Evolutionary conservation across 257 asterid species (phyloP).

Genomic region (Hygrophila difformis): DNA sequence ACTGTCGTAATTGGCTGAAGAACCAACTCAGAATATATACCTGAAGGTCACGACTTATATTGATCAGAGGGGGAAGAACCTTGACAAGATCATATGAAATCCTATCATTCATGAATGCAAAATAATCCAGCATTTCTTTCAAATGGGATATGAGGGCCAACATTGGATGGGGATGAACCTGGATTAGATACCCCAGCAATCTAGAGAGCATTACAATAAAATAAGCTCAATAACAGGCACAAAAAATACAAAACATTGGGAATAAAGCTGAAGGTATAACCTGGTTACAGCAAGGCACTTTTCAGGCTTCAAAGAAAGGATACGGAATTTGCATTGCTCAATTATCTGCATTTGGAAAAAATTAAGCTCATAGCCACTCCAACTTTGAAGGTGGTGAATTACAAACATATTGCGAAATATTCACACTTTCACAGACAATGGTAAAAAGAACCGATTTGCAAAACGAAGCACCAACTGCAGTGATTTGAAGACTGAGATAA

Average conservation of each 20-base stretch:
- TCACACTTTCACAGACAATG: background rate
- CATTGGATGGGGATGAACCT: constrained; percentile 58
- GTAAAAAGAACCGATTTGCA: constrained; percentile 56
- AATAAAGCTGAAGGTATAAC: constrained; percentile 21
- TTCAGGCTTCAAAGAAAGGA: constrained; percentile 72
- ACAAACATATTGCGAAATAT: background rate
- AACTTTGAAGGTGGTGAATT: background rate
- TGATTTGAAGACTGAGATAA: constrained; percentile 18
- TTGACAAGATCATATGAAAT: constrained; percentile 51
- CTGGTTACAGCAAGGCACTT: constrained; percentile 49
- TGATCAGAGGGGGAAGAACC: constrained; percentile 58
- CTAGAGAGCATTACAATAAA: constrained; percentile 24
- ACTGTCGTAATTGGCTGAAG: constrained; percentile 12
- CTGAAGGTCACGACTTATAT: constrained; percentile 58
- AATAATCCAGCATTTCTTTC: constrained; percentile 85
- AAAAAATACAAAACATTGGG: constrained; percentile 9
- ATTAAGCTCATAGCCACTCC: constrained; percentile 9
- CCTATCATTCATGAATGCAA: constrained; percentile 52
- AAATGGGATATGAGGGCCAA: constrained; percentile 59
- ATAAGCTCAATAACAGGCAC: constrained; percentile 15
- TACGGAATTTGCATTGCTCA: constrained; percentile 70
- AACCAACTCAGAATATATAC: constrained; percentile 28
- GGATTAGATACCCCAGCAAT: constrained; percentile 52
- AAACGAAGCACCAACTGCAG: constrained; percentile 97
- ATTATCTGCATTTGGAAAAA: constrained; percentile 64